phyloP scores from a whole-genome alignment of 371 early-diverging fungal genomes.

The Syncephalastrum contaminatum region DNA sequence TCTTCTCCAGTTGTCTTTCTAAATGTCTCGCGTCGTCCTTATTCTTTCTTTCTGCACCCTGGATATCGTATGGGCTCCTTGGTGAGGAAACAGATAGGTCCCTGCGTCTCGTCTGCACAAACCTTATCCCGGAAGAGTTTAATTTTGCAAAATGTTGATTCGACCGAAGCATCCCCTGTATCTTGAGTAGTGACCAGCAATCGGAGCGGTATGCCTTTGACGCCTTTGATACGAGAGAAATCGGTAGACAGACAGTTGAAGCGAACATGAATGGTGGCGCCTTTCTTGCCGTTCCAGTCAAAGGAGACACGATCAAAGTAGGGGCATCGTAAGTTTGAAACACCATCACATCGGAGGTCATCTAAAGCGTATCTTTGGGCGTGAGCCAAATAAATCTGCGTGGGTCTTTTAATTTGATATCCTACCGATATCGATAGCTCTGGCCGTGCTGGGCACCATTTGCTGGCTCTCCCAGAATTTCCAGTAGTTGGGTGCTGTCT shows the following conservation, averaged over 20 bases:
- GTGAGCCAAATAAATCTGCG: background rate
- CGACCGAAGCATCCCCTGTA: too few species aligned
- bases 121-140: slow-evolving; percentile 59
- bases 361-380: slow-evolving; percentile 13
- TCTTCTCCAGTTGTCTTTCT: slow-evolving; percentile 57
- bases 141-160: slow-evolving; percentile 35
- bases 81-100: slow-evolving; percentile 5
- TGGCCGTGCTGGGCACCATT: slow-evolving; percentile 38
- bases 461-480: slow-evolving; percentile 79
- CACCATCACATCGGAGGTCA: slow-evolving; percentile 28
- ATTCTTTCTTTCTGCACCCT: slow-evolving; percentile 64
- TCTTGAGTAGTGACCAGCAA: slow-evolving; percentile 20
- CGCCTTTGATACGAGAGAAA: slow-evolving; percentile 74
- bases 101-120: slow-evolving; percentile 3
- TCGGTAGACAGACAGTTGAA: slow-evolving; percentile 78
- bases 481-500: slow-evolving; percentile 70
- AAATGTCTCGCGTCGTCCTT: slow-evolving; percentile 61
- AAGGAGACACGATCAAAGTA: slow-evolving; percentile 66
- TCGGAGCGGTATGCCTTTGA: slow-evolving; percentile 74
- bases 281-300: slow-evolving; percentile 64
- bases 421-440: slow-evolving; percentile 52
- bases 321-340: slow-evolving; percentile 47
- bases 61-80: slow-evolving; percentile 1
- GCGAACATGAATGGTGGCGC: slow-evolving; percentile 60
- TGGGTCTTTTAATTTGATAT: background rate